phyloP scores from a whole-genome alignment of 2,329 filamentous ascomycete genomes.

The Colletotrichum sp. region DNA sequence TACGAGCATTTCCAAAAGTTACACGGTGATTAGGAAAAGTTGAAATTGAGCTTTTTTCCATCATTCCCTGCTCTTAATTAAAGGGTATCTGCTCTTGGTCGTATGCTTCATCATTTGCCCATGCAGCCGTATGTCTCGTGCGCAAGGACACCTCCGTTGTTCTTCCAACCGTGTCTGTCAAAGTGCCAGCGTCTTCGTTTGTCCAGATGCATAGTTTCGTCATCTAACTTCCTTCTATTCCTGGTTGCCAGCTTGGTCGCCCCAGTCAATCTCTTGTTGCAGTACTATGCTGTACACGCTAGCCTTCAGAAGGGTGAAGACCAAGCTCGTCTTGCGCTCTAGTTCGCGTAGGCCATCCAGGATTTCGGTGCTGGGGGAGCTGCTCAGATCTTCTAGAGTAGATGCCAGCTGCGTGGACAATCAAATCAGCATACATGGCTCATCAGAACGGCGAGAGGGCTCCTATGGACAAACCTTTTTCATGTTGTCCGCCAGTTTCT shows the following conservation, averaged over 20 bases:
- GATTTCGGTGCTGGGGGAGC: slow-evolving; percentile 78
- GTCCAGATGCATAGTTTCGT: not conserved
- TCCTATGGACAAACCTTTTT: slow-evolving; percentile 68
- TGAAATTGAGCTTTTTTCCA: not conserved
- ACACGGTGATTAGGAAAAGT: not conserved
- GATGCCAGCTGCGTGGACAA: slow-evolving; percentile 55
- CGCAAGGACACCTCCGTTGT: not conserved
- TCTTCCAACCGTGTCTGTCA: not conserved
- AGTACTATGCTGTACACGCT: slow-evolving; percentile 98
- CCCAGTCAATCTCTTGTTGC: slow-evolving; percentile 92
- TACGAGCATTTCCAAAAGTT: not conserved
- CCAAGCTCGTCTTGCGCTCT: slow-evolving; percentile 92
- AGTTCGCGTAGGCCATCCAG: slow-evolving; percentile 85
- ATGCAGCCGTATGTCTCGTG: not conserved
- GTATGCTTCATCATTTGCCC: not conserved
- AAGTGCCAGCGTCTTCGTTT: not conserved
- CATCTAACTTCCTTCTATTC: slow-evolving; percentile 26
- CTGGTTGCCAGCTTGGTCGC: slow-evolving; percentile 47
- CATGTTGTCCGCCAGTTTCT: slow-evolving; percentile 85
- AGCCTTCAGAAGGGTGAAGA: slow-evolving; percentile 95
- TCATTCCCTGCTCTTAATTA: not conserved
- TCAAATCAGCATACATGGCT: not conserved
- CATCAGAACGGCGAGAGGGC: not conserved
- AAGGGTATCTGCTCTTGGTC: slow-evolving; percentile 1
- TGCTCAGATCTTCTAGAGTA: slow-evolving; percentile 67